phyloP scores from a whole-genome alignment of 768 basidiomycete genomes.

The Lactarius tabidus region DNA sequence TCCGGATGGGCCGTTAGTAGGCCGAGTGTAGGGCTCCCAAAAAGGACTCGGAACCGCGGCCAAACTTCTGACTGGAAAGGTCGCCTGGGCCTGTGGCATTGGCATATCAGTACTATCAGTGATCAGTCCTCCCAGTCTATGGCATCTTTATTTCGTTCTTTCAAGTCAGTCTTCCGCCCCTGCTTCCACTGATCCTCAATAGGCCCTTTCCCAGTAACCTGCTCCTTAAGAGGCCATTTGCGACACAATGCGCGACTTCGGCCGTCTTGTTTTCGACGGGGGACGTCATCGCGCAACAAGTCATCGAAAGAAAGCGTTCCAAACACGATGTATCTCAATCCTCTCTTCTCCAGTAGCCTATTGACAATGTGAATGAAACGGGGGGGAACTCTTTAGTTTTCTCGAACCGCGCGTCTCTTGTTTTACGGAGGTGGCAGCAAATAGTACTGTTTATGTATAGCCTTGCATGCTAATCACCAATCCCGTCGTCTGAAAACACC shows the following conservation, averaged over 20 bases:
- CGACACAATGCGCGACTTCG: conserved; percentile 61
- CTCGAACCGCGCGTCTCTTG: conserved; percentile 57
- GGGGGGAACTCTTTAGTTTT: conserved; percentile 40
- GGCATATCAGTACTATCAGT: too few relatives aligned
- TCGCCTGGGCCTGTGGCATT: too few relatives aligned
- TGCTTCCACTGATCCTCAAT: neutral
- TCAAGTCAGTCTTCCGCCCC: conserved; percentile 32
- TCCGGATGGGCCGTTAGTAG: too few relatives aligned
- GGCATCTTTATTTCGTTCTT: conserved; percentile 37
- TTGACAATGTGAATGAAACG: too few relatives aligned
- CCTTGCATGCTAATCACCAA: neutral
- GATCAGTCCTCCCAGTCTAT: conserved; percentile 12
- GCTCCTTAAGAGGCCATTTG: conserved; percentile 57
- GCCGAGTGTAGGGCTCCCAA: too few relatives aligned
- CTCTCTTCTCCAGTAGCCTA: neutral
- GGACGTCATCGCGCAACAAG: conserved; percentile 84
- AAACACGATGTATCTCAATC: conserved; percentile 63
- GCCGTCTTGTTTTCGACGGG: conserved; percentile 67
- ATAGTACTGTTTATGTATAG: neutral
- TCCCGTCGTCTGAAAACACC: conserved; percentile 7
- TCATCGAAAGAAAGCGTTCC: conserved; percentile 63
- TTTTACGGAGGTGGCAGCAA: conserved; percentile 62
- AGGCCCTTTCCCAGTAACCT: conserved; percentile 41
- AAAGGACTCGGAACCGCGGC: too few relatives aligned
- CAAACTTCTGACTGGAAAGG: too few relatives aligned